These are phyloP conservation scores for Dispira simplex DNA, from an alignment of 192 early-diverging fungal species.

Conservation along the genomic window DNA sequence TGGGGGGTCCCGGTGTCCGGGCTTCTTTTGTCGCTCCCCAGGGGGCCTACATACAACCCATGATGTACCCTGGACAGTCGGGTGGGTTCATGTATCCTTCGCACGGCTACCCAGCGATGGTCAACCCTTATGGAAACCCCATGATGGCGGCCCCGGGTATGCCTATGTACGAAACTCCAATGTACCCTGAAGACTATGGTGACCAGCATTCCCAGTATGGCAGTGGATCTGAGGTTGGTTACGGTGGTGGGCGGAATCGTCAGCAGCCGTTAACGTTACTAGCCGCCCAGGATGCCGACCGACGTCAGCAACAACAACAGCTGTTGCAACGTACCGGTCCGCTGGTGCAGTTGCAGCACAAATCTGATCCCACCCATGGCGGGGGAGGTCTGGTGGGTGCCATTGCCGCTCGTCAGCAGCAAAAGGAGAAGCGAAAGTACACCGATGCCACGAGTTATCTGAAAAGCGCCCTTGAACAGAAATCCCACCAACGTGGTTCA, in stretches of 20 bases:
- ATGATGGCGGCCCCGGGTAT: not conserved
- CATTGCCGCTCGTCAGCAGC: conserved; percentile 33
- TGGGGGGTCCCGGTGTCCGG: too few species aligned
- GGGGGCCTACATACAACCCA: too few species aligned
- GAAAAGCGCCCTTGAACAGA: not conserved
- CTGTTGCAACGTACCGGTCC: conserved; percentile 16
- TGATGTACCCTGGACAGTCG: too few species aligned
- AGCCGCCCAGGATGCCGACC: not conserved
- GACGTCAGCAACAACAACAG: conserved; percentile 3
- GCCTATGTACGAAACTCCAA: not conserved
- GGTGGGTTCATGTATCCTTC: not conserved
- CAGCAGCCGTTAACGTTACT: conserved; percentile 2
- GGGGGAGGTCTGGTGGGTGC: conserved; percentile 31
- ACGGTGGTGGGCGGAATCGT: not conserved
- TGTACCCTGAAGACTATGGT: conserved; percentile 3
- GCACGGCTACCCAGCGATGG: not conserved
- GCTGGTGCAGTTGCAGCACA: conserved; percentile 29
- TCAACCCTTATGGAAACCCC: not conserved
- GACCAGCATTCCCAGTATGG: not conserved
- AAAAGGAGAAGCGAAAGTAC: conserved; percentile 34
- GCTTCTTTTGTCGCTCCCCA: too few species aligned
- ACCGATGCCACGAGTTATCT: conserved; percentile 23
- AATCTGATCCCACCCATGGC: conserved; percentile 26
- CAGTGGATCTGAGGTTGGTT: not conserved
- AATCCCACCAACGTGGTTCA: not conserved